Conservation (phyloP, 371 early-diverging fungal species). For the Circinella minor region DNA sequence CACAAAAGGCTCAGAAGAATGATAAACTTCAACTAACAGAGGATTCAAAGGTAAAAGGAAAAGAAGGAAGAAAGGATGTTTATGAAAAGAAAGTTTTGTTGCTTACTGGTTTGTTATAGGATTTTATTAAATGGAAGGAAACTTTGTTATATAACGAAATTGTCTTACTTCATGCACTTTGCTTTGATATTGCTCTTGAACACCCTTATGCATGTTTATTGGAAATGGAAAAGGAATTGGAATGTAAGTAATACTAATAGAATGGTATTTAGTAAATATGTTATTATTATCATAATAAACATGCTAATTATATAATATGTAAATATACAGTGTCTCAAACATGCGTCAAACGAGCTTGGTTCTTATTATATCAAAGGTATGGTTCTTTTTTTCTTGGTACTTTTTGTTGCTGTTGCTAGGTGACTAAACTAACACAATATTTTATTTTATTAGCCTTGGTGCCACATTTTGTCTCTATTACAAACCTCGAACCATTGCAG, state of each 20-base stretch:
- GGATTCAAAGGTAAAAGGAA: slow-evolving; percentile 35
- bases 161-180: slow-evolving; percentile 69
- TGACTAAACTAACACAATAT: background rate
- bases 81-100: background rate
- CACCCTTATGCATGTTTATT: slow-evolving; percentile 72
- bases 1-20: slow-evolving; percentile 66
- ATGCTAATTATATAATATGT: background rate
- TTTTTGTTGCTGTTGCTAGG: background rate
- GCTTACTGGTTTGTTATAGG: slow-evolving; percentile 30
- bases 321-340: slow-evolving; percentile 44
- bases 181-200: slow-evolving; percentile 78
- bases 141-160: slow-evolving; percentile 72
- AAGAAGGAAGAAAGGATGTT: too few relatives aligned
- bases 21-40: slow-evolving; percentile 53
- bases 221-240: slow-evolving; percentile 39
- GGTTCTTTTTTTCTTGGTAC: background rate
- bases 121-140: slow-evolving; percentile 75
- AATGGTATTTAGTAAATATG: background rate
- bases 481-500: slow-evolving; percentile 40
- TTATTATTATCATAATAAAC: background rate
- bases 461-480: slow-evolving; percentile 42
- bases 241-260: slow-evolving; percentile 25
- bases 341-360: slow-evolving; percentile 67
- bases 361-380: slow-evolving; percentile 65
- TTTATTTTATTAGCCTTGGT: slow-evolving; percentile 9